A percentile compares a stretch with the other conserved stretches of the same genome.
Conservation (phyloP, 2,329 filamentous ascomycete genomes). For the Colletotrichum orchidophilum region DNA sequence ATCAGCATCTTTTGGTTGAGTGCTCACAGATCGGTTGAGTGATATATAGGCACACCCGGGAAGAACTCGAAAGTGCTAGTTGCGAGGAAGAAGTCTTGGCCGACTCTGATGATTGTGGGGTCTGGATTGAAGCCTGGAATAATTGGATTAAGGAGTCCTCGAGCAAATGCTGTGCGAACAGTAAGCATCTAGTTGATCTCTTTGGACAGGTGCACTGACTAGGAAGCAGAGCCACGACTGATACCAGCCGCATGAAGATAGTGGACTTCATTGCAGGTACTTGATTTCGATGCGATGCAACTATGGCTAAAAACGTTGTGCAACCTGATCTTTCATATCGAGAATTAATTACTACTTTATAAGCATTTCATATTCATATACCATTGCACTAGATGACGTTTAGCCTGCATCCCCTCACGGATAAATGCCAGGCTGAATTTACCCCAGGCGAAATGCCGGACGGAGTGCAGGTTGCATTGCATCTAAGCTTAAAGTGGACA, state of each 20-base stretch:
- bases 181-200: not conserved
- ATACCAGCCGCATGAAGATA: not conserved
- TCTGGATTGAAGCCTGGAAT: constrained; percentile 34
- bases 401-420: constrained; percentile 25
- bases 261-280: not conserved
- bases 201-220: not conserved
- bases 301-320: no score
- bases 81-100: constrained; percentile 28
- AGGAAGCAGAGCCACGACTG: not conserved
- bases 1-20: no score
- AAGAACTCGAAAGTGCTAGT: constrained; percentile 34
- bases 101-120: constrained; percentile 30
- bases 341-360: no score
- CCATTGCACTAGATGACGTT: constrained; percentile 27
- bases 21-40: constrained; percentile 30
- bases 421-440: constrained; percentile 24
- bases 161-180: not conserved
- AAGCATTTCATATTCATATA: no score
- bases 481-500: not conserved
- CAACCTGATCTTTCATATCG: not conserved
- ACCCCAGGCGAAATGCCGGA: not conserved
- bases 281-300: not conserved
- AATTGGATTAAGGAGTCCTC: constrained; percentile 28
- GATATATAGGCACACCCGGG: constrained; percentile 32
- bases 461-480: constrained; percentile 11